Evolutionary conservation across 352 stramenopile species (phyloP), one percentile per base, ranked within the genome.

Genomic region (Phytopythium kandeliae): DNA sequence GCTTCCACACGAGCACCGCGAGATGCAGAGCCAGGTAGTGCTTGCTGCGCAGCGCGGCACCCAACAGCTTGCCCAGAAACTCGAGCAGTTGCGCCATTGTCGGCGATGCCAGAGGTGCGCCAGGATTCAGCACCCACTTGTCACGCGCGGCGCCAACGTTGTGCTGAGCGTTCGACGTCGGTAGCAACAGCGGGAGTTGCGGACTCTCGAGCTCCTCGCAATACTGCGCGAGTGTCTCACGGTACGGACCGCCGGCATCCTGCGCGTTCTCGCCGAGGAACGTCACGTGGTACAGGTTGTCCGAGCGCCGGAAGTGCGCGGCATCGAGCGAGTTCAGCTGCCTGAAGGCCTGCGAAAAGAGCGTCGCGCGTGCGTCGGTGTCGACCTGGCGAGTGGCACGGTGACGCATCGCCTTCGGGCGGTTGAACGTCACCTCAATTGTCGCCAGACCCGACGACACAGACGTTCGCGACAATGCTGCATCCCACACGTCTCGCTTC

Each of bases 51-150:
- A 97, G 75, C 6, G 67, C 71, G 17, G 86, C 74, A 0, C 91
- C 92, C 66, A 98, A 93, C 5, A 98, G 63, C 55, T 97, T 97
- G 9, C 92, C 92, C 11, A 98, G 62, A 48, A 98, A 97, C 45
- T 93, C 78, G 33, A 95, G 91, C 79, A 97, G 96, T 28, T 85
- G 76, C 19, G 85, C 60, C 17, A 74, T 48, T 31, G 65, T 84
- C 0, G 38, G 28, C n/a, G 56, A 65, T 10, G 51, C 66, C 19
- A 53, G 47, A 6, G 17, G n/a, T 13, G 89, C 74, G 16, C 69
- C 72, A 1, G 92, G 87, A 57, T 96, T 96, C 45, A 96, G 44
- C 13, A 98, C 60, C 74, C 89, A 98, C 43, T 89, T 93, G 44
- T 98, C 91, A 6, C 86, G 70, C 7, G 86, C 88, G 16, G 69